Evolutionary conservation across 331 rosid genomes (phyloP).

Genomic region (Telfairia occidentalis): DNA sequence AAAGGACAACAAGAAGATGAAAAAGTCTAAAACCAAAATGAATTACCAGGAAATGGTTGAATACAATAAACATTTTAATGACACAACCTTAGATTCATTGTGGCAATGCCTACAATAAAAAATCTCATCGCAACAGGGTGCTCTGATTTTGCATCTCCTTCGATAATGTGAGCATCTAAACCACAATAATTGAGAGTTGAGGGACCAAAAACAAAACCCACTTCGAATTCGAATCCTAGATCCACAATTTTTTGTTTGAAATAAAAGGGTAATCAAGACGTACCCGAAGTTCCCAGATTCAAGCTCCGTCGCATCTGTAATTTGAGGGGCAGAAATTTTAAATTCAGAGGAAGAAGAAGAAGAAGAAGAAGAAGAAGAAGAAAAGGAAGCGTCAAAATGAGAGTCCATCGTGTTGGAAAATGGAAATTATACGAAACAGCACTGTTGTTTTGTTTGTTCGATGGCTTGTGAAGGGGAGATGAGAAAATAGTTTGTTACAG

Average conservation of each 20-base stretch:
- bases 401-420: neutral
- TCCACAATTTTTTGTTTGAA: neutral
- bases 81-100: conserved; percentile 50
- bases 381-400: conserved; percentile 9
- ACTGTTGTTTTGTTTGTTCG: no score
- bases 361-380: conserved; percentile 17
- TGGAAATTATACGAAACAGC: neutral
- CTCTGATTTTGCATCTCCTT: conserved; percentile 67
- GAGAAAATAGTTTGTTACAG: neutral
- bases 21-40: neutral
- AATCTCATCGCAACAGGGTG: conserved; percentile 69
- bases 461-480: neutral
- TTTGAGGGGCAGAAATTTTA: neutral
- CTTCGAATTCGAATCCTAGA: neutral
- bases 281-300: conserved; percentile 30
- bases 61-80: neutral
- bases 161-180: conserved; percentile 57
- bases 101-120: conserved; percentile 75
- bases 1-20: neutral
- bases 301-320: conserved; percentile 14
- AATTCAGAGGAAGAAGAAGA: conserved; percentile 6
- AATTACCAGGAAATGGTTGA: neutral
- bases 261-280: neutral
- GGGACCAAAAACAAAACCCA: neutral
- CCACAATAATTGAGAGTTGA: neutral